Conservation (phyloP, 345 rosid species). For the Trapa incisa region DNA sequence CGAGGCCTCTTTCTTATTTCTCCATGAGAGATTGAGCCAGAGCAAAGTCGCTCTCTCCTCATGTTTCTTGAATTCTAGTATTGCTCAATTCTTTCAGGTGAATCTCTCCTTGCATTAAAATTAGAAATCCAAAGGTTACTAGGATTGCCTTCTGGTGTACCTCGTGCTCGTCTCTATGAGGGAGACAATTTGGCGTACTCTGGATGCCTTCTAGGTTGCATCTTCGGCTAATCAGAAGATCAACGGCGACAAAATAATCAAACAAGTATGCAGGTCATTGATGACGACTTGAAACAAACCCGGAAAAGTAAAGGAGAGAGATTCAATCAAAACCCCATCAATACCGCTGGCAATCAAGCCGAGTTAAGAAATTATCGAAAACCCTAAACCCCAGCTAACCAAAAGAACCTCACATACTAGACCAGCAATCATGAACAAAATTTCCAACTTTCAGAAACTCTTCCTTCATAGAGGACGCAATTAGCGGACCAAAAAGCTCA, state of each 20-base stretch:
- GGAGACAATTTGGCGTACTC: constrained; percentile 20
- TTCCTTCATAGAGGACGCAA: neutral
- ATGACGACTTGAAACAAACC: neutral
- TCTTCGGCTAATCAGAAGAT: constrained; percentile 10
- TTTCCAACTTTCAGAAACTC: neutral
- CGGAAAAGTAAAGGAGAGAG: neutral
- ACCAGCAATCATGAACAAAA: neutral
- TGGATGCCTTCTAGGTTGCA: constrained; percentile 37
- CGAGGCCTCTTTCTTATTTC: constrained; percentile 20
- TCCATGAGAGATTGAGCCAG: constrained; percentile 17
- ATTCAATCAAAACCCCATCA: neutral
- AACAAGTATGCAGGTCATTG: neutral
- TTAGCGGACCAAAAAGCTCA: neutral
- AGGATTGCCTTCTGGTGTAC: constrained; percentile 1
- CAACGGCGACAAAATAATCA: neutral
- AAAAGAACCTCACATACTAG: neutral
- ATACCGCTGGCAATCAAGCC: neutral
- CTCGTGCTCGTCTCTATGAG: constrained; percentile 10
- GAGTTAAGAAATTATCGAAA: neutral
- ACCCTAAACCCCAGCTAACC: neutral
- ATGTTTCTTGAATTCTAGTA: constrained; percentile 18
- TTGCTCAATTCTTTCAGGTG: constrained; percentile 20
- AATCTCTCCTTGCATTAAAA: constrained; percentile 14
- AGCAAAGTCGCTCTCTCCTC: constrained; percentile 17
- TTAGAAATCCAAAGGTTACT: neutral